phyloP scores from a whole-genome alignment of 805 yeast genomes.

The Yarrowia porcina region DNA sequence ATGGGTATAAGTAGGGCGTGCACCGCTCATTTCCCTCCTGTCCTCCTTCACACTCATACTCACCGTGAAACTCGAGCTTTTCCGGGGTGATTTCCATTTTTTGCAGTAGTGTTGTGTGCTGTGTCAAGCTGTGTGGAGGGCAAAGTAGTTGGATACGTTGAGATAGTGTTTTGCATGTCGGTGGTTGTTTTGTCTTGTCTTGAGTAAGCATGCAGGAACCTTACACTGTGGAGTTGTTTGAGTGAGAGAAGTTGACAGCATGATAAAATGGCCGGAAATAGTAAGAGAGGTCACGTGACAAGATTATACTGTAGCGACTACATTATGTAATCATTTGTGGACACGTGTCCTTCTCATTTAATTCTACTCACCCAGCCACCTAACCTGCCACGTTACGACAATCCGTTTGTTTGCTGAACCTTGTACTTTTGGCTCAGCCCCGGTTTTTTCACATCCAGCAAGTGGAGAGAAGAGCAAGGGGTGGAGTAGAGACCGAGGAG shows the following conservation, averaged over 20 bases:
- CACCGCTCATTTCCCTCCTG: too few relatives aligned
- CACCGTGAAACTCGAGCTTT: slow-evolving; percentile 73
- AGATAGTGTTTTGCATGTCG: slow-evolving; percentile 19
- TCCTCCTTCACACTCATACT: slow-evolving; percentile 35
- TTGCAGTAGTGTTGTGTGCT: slow-evolving; percentile 5
- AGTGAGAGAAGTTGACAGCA: too few relatives aligned
- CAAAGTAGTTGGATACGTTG: slow-evolving; percentile 25
- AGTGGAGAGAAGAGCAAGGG: background rate
- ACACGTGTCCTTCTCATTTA: background rate
- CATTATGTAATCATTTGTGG: too few relatives aligned
- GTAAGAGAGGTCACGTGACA: background rate
- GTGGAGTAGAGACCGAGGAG: background rate
- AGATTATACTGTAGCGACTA: too few relatives aligned
- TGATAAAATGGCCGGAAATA: too few relatives aligned
- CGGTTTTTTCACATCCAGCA: slow-evolving; percentile 18
- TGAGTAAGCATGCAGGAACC: slow-evolving; percentile 17
- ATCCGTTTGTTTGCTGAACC: slow-evolving; percentile 23
- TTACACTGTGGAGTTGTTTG: background rate
- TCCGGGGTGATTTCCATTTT: slow-evolving; percentile 71
- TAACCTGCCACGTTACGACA: slow-evolving; percentile 1
- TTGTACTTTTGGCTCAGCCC: slow-evolving; percentile 18
- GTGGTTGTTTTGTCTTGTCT: slow-evolving; percentile 20
- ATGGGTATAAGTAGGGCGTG: background rate
- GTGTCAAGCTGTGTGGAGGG: slow-evolving; percentile 16
- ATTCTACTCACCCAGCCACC: background rate